Percentiles rank a stretch among this genome's conserved stretches.
Evolutionary conservation across 805 yeast species (phyloP).

Genomic region (Myxozyma lipomycoides): DNA sequence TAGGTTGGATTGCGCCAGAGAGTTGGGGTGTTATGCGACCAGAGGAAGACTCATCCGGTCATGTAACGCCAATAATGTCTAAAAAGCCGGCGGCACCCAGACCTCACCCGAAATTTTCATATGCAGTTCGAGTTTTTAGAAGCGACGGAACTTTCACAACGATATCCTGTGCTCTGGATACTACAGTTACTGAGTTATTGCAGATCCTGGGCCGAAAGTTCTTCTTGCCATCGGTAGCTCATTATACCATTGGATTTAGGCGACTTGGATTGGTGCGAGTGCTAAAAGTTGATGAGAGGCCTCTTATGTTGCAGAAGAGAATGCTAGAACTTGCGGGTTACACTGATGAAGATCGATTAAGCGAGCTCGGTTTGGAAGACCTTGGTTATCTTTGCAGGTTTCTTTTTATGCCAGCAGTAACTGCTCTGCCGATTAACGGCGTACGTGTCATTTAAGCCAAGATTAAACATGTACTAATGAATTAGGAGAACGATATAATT

Average conservation of each 20-base stretch:
- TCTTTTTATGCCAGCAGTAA: constrained; percentile 42
- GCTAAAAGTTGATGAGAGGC: constrained; percentile 66
- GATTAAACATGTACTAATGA: background rate
- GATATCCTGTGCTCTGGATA: constrained; percentile 70
- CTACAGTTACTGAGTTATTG: constrained; percentile 71
- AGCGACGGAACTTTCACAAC: constrained; percentile 84
- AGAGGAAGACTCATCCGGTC: constrained; percentile 28
- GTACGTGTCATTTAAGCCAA: constrained; percentile 4
- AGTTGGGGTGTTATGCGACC: constrained; percentile 52
- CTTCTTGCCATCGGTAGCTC: constrained; percentile 63
- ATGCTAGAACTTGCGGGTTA: constrained; percentile 74
- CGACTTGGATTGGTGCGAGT: constrained; percentile 42
- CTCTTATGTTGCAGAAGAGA: constrained; percentile 71
- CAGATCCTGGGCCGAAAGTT: constrained; percentile 72
- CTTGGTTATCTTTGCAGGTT: constrained; percentile 77
- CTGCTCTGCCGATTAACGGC: constrained; percentile 15
- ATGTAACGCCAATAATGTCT: constrained; percentile 1
- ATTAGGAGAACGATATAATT: constrained; percentile 7
- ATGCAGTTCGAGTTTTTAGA: constrained; percentile 68
- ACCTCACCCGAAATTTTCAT: constrained; percentile 26
- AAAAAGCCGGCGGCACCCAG: constrained; percentile 4
- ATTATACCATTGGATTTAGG: constrained; percentile 68
- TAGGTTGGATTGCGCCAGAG: constrained; percentile 54
- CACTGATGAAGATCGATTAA: constrained; percentile 67
- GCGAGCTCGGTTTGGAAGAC: constrained; percentile 79